Evolutionary conservation across 1,139 yeast species (phyloP).

Genomic region (Suhomyces guaymorum): DNA sequence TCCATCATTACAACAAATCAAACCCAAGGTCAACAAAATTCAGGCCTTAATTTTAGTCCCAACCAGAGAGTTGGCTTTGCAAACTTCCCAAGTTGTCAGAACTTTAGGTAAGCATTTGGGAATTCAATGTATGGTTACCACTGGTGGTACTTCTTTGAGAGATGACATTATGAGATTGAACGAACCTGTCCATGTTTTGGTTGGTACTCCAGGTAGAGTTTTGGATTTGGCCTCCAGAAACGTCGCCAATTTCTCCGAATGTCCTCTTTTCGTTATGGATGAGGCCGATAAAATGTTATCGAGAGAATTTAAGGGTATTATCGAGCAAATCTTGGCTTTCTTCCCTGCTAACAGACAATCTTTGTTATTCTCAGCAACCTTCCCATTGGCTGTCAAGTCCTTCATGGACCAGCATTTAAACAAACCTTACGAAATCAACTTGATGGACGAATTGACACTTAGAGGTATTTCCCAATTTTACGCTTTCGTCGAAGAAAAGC

Average conservation of each 20-base stretch:
- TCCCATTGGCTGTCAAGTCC: constrained; percentile 89
- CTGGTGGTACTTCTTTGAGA: constrained; percentile 94
- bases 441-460: constrained; percentile 95
- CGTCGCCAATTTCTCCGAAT: constrained; percentile 82
- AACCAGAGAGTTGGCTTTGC: constrained; percentile 94
- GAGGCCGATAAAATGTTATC: constrained; percentile 98
- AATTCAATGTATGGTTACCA: constrained; percentile 94
- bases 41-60: constrained; percentile 91
- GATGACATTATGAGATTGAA: constrained; percentile 93
- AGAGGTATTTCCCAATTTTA: constrained; percentile 96
- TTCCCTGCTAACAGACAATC: constrained; percentile 85
- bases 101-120: constrained; percentile 96
- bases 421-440: constrained; percentile 91
- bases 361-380: constrained; percentile 88
- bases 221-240: constrained; percentile 89
- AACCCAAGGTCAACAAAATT: constrained; percentile 80
- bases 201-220: constrained; percentile 96
- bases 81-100: constrained; percentile 95
- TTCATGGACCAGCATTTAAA: constrained; percentile 91
- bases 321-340: constrained; percentile 81
- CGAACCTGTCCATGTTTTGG: constrained; percentile 88
- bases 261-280: constrained; percentile 93
- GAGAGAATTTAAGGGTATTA: constrained; percentile 83
- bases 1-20: constrained; percentile 80
- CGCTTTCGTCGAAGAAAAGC: constrained; percentile 96